Conservation (phyloP, 2,329 filamentous ascomycete genomes). For the Trichoderma afroharzianum region DNA sequence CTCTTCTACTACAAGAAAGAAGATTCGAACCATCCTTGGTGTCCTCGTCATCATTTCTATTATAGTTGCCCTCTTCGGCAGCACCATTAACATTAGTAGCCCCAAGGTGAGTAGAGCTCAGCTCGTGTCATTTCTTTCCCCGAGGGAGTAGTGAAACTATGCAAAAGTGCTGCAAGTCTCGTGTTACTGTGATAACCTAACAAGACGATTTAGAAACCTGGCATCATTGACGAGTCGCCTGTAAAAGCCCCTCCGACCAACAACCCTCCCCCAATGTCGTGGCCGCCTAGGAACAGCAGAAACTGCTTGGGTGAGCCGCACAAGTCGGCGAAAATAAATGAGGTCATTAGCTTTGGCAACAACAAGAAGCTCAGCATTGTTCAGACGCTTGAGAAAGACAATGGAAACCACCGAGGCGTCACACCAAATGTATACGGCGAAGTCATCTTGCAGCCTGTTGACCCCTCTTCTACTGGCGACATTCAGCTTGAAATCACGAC, state of each 20-base stretch:
- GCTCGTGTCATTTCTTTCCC: not conserved
- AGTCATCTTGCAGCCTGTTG: slow-evolving; percentile 41
- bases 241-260: slow-evolving; percentile 23
- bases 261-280: slow-evolving; percentile 23
- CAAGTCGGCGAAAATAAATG: slow-evolving; percentile 19
- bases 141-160: not conserved
- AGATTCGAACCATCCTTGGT: slow-evolving; percentile 30
- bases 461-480: slow-evolving; percentile 32
- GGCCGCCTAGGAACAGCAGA: slow-evolving; percentile 23
- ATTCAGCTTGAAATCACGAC: slow-evolving; percentile 44
- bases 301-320: slow-evolving; percentile 28
- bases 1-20: slow-evolving; percentile 25
- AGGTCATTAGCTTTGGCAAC: slow-evolving; percentile 33
- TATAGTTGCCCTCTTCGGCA: slow-evolving; percentile 27
- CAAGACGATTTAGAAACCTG: slow-evolving; percentile 18
- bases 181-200: not conserved
- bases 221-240: slow-evolving; percentile 25
- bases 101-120: slow-evolving; percentile 30
- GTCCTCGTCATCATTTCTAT: slow-evolving; percentile 34
- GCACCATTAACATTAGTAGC: slow-evolving; percentile 17
- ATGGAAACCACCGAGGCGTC: slow-evolving; percentile 22
- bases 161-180: not conserved
- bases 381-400: slow-evolving; percentile 33
- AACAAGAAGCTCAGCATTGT: slow-evolving; percentile 38
- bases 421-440: slow-evolving; percentile 42